These are phyloP conservation scores for Metrosideros polymorpha DNA, from an alignment of 441 rosid genomes.

Conservation along the genomic window DNA sequence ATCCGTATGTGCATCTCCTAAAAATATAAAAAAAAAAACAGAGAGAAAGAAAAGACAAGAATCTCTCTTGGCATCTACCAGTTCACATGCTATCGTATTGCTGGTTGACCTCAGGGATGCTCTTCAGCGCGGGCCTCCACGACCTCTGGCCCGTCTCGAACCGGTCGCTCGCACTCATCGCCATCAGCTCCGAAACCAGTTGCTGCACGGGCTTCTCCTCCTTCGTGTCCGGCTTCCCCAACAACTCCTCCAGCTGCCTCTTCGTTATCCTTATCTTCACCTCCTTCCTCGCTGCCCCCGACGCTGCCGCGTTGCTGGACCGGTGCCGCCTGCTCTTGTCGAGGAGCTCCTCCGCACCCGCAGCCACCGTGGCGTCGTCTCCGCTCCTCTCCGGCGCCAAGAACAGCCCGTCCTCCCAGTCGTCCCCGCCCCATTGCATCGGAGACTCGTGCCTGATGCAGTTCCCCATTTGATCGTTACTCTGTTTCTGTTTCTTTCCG, in stretches of 20 bases:
- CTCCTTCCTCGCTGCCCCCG: slow-evolving; percentile 1
- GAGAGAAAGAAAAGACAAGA: neutral
- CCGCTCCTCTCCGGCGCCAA: neutral
- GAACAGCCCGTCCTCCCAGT: slow-evolving; percentile 22
- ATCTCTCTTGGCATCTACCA: neutral
- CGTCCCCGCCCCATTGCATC: slow-evolving; percentile 46
- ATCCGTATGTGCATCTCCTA: neutral
- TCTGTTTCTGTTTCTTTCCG: neutral
- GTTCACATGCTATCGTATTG: neutral
- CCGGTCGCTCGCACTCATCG: slow-evolving; percentile 3
- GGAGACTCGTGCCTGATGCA: slow-evolving; percentile 31
- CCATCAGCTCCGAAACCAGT: slow-evolving; percentile 22
- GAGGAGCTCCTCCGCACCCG: neutral
- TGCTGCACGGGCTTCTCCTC: slow-evolving; percentile 30
- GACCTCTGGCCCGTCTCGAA: slow-evolving; percentile 21
- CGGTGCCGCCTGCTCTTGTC: neutral
- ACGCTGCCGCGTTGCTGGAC: neutral
- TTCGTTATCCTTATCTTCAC: slow-evolving; percentile 53
- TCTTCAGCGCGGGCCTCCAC: slow-evolving; percentile 57
- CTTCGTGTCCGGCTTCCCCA: slow-evolving; percentile 30
- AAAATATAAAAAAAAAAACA: fast-evolving
- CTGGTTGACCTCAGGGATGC: slow-evolving; percentile 46
- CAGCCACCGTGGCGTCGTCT: neutral
- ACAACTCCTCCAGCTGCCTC: slow-evolving; percentile 44
- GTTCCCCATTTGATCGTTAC: slow-evolving; percentile 30